Conservation (phyloP, 306 rosid species). For the Vigna angularis region DNA sequence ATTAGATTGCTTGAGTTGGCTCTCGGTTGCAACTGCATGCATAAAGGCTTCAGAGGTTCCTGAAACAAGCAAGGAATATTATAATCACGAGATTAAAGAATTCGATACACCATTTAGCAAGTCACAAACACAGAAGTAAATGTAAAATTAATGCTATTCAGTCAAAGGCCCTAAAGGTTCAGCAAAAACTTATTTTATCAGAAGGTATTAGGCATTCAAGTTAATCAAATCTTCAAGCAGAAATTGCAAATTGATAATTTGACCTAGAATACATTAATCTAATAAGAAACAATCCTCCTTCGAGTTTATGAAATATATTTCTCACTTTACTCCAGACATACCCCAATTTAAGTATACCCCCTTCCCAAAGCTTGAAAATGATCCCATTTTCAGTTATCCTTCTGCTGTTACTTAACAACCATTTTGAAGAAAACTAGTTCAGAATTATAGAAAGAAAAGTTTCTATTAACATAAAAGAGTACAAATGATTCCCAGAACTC, state of each 20-base stretch:
- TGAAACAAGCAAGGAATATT: constrained; percentile 47
- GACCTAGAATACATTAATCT: constrained; percentile 17
- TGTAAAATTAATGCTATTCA: constrained; percentile 30
- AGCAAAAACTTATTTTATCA: constrained; percentile 21
- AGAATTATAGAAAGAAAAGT: neutral
- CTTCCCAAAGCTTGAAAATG: neutral
- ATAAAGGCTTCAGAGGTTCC: constrained; percentile 97
- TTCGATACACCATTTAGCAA: constrained; percentile 28
- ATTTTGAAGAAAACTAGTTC: neutral
- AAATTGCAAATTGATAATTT: constrained; percentile 16
- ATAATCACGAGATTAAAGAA: constrained; percentile 17
- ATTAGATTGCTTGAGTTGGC: constrained; percentile 83
- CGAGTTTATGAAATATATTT: constrained; percentile 34
- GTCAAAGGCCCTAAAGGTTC: constrained; percentile 20
- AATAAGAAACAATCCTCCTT: constrained; percentile 4
- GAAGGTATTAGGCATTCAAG: constrained; percentile 19
- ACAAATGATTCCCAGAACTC: neutral
- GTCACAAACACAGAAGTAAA: constrained; percentile 32
- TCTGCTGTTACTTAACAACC: neutral
- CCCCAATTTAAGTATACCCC: neutral
- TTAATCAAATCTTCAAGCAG: constrained; percentile 21
- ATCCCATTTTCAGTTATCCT: constrained; percentile 2
- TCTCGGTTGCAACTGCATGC: constrained; percentile 90
- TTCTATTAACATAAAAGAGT: neutral
- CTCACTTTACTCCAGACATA: constrained; percentile 21